Conservation (phyloP, 139 green algal genomes). For the Trebouxia sp. region DNA sequence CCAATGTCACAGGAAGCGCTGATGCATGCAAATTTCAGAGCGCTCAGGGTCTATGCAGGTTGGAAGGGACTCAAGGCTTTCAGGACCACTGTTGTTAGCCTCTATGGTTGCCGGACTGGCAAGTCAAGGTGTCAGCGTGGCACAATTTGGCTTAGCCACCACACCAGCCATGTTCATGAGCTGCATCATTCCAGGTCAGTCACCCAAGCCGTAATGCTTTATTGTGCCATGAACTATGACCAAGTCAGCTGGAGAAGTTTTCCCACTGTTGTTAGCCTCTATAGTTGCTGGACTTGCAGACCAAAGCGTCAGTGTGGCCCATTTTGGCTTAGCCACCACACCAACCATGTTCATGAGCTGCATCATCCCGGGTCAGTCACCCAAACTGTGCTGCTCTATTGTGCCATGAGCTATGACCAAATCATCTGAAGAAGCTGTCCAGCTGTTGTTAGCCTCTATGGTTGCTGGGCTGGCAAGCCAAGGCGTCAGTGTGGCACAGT, state of each 20-base stretch:
- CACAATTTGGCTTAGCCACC: slow-evolving; percentile 80
- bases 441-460: slow-evolving; percentile 53
- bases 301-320: slow-evolving; percentile 57
- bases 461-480: slow-evolving; percentile 61
- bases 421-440: too few relatives aligned
- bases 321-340: slow-evolving; percentile 87
- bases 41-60: slow-evolving; percentile 36
- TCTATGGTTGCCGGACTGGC: slow-evolving; percentile 66
- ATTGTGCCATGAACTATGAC: too few relatives aligned
- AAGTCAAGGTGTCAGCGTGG: slow-evolving; percentile 57
- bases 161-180: slow-evolving; percentile 97
- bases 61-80: slow-evolving; percentile 82
- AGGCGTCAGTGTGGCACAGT: slow-evolving; percentile 62
- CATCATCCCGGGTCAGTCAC: slow-evolving; percentile 47
- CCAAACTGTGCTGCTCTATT: too few relatives aligned
- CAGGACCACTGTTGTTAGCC: slow-evolving; percentile 53
- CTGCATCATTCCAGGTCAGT: slow-evolving; percentile 63
- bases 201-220: too few relatives aligned
- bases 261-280: slow-evolving; percentile 50
- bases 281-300: slow-evolving; percentile 64
- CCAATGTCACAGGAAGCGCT: too few relatives aligned
- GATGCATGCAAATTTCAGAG: not conserved
- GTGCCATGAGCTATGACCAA: too few relatives aligned
- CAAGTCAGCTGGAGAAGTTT: too few relatives aligned
- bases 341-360: slow-evolving; percentile 96